Conservation (phyloP, 371 early-diverging fungal species). For the Mucor piriformis region DNA sequence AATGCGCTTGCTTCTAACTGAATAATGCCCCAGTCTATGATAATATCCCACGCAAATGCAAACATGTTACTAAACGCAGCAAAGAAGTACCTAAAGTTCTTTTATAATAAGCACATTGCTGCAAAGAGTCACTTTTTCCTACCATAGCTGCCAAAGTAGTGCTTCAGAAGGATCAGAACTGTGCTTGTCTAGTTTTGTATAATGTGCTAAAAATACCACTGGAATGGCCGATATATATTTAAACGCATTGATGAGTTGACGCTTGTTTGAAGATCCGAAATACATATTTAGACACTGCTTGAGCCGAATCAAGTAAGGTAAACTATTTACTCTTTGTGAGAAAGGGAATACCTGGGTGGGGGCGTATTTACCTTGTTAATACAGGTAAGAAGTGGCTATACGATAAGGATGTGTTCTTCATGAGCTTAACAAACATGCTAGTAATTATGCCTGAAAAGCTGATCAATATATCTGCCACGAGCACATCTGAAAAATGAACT, state of each 20-base stretch:
- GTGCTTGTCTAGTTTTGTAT: slow-evolving; percentile 52
- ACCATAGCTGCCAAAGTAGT: slow-evolving; percentile 29
- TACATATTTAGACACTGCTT: slow-evolving; percentile 81
- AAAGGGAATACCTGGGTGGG: neutral
- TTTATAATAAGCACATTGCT: too few relatives aligned
- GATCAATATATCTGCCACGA: slow-evolving; percentile 90
- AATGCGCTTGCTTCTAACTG: neutral
- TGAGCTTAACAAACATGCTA: slow-evolving; percentile 62
- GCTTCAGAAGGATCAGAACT: neutral
- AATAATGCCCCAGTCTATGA: slow-evolving; percentile 87
- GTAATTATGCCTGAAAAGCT: slow-evolving; percentile 85
- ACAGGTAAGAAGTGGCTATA: slow-evolving; percentile 53
- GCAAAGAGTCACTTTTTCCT: too few relatives aligned
- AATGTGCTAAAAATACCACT: slow-evolving; percentile 35
- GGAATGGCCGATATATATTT: slow-evolving; percentile 79
- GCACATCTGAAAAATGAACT: slow-evolving; percentile 78
- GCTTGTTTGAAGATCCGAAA: slow-evolving; percentile 18
- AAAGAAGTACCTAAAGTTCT: slow-evolving; percentile 74
- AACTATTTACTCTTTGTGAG: slow-evolving; percentile 29
- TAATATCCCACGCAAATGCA: slow-evolving; percentile 87
- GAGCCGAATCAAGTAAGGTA: slow-evolving; percentile 85
- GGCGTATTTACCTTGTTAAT: slow-evolving; percentile 58
- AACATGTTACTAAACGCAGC: slow-evolving; percentile 81
- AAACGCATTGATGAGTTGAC: slow-evolving; percentile 54
- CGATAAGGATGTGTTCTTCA: slow-evolving; percentile 16